Evolutionary conservation across 208 protist genomes (phyloP).

Genomic region (Trypanosoma avium): DNA sequence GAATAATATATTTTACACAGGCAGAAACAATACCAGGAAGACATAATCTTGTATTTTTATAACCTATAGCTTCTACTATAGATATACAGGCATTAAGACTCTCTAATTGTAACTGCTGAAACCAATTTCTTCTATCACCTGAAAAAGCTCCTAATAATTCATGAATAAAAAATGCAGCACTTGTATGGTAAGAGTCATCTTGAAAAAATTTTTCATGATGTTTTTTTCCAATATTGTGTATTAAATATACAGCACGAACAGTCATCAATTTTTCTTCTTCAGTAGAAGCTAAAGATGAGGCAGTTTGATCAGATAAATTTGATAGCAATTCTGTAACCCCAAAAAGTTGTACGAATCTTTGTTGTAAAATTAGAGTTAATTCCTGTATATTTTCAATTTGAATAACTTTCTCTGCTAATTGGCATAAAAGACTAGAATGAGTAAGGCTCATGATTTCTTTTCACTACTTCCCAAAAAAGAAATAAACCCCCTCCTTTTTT

Average conservation of each 20-base stretch:
- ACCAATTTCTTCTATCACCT: conserved; percentile 77
- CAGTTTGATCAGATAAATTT: conserved; percentile 16
- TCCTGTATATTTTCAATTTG: conserved; percentile 41
- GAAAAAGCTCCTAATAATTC: conserved; percentile 72
- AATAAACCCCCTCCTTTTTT: not conserved
- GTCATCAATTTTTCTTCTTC: conserved; percentile 72
- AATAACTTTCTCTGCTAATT: conserved; percentile 44
- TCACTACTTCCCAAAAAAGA: not conserved
- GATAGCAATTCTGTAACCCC: conserved; percentile 15
- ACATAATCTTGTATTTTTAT: conserved; percentile 54
- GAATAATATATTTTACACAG: conserved; percentile 63
- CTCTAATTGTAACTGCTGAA: conserved; percentile 68
- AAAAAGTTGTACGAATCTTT: conserved; percentile 66
- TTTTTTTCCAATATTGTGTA: conserved; percentile 49
- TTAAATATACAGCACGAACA: conserved; percentile 46
- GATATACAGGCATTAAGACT: conserved; percentile 57
- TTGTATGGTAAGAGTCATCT: conserved; percentile 48
- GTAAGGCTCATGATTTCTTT: conserved; percentile 1
- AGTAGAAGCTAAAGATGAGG: conserved; percentile 43
- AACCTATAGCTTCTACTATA: conserved; percentile 57
- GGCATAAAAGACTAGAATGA: conserved; percentile 7
- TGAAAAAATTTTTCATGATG: conserved; percentile 48
- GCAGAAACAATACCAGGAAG: conserved; percentile 78
- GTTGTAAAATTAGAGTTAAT: conserved; percentile 60
- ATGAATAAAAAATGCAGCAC: conserved; percentile 83